Base-by-base conservation (phyloP, 1,139 yeast species). In the Arxiozyma heterogenica region DNA sequence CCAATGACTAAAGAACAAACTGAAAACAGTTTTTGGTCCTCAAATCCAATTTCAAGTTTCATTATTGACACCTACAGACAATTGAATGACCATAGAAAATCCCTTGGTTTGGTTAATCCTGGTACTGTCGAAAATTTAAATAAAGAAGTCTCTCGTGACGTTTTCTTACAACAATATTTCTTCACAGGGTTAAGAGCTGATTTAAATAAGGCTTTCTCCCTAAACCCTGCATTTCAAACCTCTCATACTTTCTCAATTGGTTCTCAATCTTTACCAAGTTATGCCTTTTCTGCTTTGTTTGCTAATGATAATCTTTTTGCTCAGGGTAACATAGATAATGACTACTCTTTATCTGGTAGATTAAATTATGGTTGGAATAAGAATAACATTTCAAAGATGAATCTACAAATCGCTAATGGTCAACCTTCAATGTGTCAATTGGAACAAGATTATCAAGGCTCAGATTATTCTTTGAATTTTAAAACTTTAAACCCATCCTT, bases 181-280 rank as follows among this genome's bases (percentile, higher is more conserved):
- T 93, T 93, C 80, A 86, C 96, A 50, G 99, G 99, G 57, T 80
- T 94, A 67, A 86, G 96, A 72, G 98, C 98, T 56, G 98, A 93
- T 71, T 81, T 93, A 66, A 88, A 89, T 76, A 93, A 93, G 79
- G 90, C 93, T 27, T 89, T 94, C 69, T 76, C 87, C 61, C 80
- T 91, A 80, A 83, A 84, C 71, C 98, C 98, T 57, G 95, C 91
- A 56, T 93, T 94, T 85, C 98, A 94, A 78, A 87, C 95, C 57
- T 86, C 96, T 58, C 98, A 94, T 72, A 86, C 97, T 55, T 86
- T 94, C 70, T 80, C 95, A 51, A 76, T 88, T 64, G 98, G 98
- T 47, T 86, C 95, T 54, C 83, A 83, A 58, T 83, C 84, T 54
- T 79, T 89, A 73, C 96, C 98, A 55, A 85, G 95, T 58, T 93